phyloP scores from a whole-genome alignment of 805 yeast species.

The Scheffersomyces spartinae region DNA sequence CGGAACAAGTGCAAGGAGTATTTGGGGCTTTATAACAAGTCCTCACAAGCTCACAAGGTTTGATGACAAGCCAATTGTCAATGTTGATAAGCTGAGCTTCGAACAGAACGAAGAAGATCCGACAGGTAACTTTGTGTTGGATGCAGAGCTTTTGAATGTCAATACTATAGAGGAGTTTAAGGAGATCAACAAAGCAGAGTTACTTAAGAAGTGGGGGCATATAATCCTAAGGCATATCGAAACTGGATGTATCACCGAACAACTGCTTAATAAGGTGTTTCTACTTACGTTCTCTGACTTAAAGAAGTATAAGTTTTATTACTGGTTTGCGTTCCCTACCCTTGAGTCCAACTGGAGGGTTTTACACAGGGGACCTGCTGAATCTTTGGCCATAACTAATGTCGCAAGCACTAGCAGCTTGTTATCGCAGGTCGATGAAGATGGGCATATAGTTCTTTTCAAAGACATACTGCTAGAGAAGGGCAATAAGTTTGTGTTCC shows the following conservation, averaged over 20 bases:
- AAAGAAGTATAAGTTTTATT: constrained; percentile 76
- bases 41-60: constrained; percentile 22
- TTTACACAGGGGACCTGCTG: no score
- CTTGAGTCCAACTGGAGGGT: constrained; percentile 47
- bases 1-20: constrained; percentile 31
- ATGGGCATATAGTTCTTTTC: background rate
- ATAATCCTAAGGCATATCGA: constrained; percentile 12
- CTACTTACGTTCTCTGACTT: constrained; percentile 71
- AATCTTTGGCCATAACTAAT: no score
- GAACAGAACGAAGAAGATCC: constrained; percentile 5
- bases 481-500: constrained; percentile 13
- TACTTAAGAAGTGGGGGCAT: constrained; percentile 33
- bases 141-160: constrained; percentile 39
- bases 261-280: constrained; percentile 27
- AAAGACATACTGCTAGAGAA: background rate
- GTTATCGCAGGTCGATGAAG: background rate
- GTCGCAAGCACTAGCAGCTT: no score
- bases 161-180: constrained; percentile 87
- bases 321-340: constrained; percentile 83
- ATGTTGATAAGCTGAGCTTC: constrained; percentile 23
- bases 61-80: constrained; percentile 22
- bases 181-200: constrained; percentile 45
- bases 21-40: constrained; percentile 33
- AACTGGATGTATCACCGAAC: constrained; percentile 29
- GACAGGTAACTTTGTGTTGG: constrained; percentile 9